Percentiles rank a stretch among this genome's conserved stretches.
phyloP scores from a whole-genome alignment of 2,329 filamentous ascomycete genomes.

The Alternaria angustiovoidea region DNA sequence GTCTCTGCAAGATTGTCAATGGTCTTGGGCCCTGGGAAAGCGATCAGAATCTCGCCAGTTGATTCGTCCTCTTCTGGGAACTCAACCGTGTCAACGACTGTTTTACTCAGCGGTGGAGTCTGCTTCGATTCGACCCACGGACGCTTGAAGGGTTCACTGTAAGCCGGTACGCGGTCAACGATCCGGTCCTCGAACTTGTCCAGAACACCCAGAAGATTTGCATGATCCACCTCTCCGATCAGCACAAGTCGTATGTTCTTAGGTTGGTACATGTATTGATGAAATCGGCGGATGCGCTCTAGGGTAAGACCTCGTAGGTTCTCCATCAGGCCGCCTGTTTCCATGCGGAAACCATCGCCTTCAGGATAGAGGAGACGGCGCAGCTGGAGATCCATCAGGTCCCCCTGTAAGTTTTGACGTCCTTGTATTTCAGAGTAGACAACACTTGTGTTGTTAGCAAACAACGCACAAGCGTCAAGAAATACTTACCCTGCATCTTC shows the following conservation, averaged over 20 bases:
- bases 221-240: conserved; percentile 89
- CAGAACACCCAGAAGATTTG: conserved; percentile 79
- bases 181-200: conserved; percentile 91
- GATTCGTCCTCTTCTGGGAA: conserved; percentile 98
- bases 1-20: conserved; percentile 69
- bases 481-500: conserved; percentile 77
- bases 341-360: conserved; percentile 91
- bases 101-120: conserved; percentile 75
- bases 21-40: conserved; percentile 85
- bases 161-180: conserved; percentile 78
- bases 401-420: conserved; percentile 81
- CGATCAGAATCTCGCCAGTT: conserved; percentile 84
- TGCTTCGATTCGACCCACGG: conserved; percentile 92
- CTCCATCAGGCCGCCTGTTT: conserved; percentile 98
- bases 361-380: conserved; percentile 85
- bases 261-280: conserved; percentile 96
- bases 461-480: neutral
- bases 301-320: conserved; percentile 84
- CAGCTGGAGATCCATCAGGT: conserved; percentile 87
- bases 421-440: conserved; percentile 99
- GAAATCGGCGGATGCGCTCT: conserved; percentile 91
- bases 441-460: conserved; percentile 61
- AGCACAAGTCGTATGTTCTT: conserved; percentile 92
- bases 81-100: conserved; percentile 78
- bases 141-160: conserved; percentile 78